Evolutionary conservation across 2,329 filamentous ascomycete species (phyloP).

Genomic region (Sporothrix euskadiensis): DNA sequence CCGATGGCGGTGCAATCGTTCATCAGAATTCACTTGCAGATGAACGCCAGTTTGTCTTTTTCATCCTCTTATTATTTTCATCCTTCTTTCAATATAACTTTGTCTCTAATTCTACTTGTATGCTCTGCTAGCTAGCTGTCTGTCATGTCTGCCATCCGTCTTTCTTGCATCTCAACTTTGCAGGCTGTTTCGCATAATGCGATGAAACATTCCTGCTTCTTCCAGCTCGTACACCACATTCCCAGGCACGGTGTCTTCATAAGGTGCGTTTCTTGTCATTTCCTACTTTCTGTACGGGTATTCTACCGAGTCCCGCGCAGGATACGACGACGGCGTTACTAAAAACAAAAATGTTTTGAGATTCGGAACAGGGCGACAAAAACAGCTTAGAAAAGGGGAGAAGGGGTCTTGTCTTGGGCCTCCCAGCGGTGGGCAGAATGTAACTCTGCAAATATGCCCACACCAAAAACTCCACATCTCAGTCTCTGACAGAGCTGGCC

Average conservation of each 20-base stretch:
- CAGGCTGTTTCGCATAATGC: neutral
- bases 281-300: neutral
- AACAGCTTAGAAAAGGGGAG: neutral
- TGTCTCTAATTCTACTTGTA: neutral
- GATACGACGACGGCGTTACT: neutral
- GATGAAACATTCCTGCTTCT: neutral
- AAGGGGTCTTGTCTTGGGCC: neutral
- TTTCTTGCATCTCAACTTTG: neutral
- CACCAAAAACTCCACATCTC: neutral
- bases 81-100: neutral
- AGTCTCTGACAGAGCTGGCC: neutral
- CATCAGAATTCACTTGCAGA: neutral
- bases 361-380: conserved; percentile 1
- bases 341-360: neutral
- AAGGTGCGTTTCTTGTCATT: neutral
- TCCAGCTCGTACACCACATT: neutral
- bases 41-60: neutral
- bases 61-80: neutral
- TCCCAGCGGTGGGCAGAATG: neutral
- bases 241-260: neutral
- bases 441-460: neutral
- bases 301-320: neutral
- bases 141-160: neutral
- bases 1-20: neutral
- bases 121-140: neutral